Conservation (phyloP, 352 stramenopile species). For the Pythium utonaiense region DNA sequence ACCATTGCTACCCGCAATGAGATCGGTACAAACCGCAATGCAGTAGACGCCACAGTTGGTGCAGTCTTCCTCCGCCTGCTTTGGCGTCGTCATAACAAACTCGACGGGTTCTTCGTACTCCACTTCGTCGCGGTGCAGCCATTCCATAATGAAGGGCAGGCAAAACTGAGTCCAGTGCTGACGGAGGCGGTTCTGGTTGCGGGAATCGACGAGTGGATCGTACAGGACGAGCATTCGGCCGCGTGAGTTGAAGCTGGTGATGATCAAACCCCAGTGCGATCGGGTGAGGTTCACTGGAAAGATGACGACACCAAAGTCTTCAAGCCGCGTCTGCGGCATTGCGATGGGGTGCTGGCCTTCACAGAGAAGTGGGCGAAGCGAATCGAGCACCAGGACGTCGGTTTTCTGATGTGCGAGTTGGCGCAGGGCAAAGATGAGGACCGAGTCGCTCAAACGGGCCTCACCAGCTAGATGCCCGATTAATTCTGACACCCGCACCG, state of each 20-base stretch:
- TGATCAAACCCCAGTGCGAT: not conserved
- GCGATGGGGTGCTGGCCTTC: not conserved
- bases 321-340: not conserved
- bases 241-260: not conserved
- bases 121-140: not conserved
- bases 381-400: not conserved
- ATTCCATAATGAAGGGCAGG: not conserved
- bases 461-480: not conserved
- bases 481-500: not conserved
- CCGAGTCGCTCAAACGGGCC: not conserved
- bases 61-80: not conserved
- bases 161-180: not conserved
- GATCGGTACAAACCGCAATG: not conserved
- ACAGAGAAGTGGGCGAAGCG: not conserved
- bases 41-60: not conserved
- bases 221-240: not conserved
- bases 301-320: not conserved
- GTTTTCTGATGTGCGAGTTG: not conserved
- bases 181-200: not conserved
- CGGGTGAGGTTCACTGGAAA: not conserved
- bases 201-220: not conserved
- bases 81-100: not conserved
- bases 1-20: not conserved
- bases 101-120: too few species aligned
- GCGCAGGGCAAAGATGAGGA: not conserved